Conservation (phyloP, 352 stramenopile genomes). For the Pythium phragmiticola region DNA sequence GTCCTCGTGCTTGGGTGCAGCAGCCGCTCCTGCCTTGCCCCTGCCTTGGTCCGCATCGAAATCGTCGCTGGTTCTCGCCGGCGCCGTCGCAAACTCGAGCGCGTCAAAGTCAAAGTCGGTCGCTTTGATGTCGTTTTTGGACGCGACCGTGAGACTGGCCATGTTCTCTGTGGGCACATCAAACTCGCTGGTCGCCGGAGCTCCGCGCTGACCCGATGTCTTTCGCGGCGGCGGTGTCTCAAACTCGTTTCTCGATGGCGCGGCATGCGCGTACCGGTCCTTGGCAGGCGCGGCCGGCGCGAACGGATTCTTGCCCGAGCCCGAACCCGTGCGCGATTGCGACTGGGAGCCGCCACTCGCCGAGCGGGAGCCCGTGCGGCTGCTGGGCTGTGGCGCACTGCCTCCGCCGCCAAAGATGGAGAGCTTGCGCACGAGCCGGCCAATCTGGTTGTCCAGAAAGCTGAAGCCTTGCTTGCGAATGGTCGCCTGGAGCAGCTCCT, state of each 20-base stretch:
- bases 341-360: constrained; percentile 16
- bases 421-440: constrained; percentile 62
- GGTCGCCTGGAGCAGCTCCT: constrained; percentile 66
- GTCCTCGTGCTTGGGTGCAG: constrained; percentile 50
- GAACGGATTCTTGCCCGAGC: constrained; percentile 35
- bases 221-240: background rate
- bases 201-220: background rate
- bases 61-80: constrained; percentile 24
- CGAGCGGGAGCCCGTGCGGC: constrained; percentile 30
- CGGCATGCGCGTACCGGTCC: constrained; percentile 22
- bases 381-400: constrained; percentile 18
- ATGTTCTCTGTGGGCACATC: constrained; percentile 21
- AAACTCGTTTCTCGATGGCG: constrained; percentile 19
- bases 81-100: constrained; percentile 46
- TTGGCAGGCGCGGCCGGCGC: constrained; percentile 25
- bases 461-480: constrained; percentile 75
- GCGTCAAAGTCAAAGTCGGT: constrained; percentile 63
- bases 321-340: constrained; percentile 25
- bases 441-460: constrained; percentile 79
- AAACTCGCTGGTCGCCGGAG: constrained; percentile 11
- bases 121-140: constrained; percentile 21
- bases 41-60: constrained; percentile 1
- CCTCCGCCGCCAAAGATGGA: constrained; percentile 47
- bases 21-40: constrained; percentile 17
- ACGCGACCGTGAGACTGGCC: constrained; percentile 25